Conservation (phyloP, 768 basidiomycete genomes). For the Mycena pura region DNA sequence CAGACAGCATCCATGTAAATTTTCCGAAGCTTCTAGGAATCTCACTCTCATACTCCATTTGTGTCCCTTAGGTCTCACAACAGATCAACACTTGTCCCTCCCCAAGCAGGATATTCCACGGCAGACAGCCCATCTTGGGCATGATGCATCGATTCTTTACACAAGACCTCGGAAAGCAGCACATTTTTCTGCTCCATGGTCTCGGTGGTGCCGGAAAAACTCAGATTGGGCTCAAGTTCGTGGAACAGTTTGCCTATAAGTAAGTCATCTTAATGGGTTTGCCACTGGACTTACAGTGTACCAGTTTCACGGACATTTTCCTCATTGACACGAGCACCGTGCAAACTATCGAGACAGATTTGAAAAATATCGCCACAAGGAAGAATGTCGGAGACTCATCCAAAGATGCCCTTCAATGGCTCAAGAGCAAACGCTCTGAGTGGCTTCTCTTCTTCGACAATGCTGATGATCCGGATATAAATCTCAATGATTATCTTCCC, state of each 20-base stretch:
- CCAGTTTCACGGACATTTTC: slow-evolving; percentile 1
- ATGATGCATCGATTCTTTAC: not conserved
- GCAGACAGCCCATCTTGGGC: not conserved
- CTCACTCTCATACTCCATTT: not conserved
- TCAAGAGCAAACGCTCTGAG: not conserved
- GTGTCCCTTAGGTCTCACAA: not conserved
- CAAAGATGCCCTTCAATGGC: not conserved
- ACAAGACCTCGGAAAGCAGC: not conserved
- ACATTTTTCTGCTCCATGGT: slow-evolving; percentile 2
- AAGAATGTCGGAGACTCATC: not conserved
- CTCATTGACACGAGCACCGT: not conserved
- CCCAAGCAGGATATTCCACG: not conserved
- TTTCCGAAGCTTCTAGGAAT: too few relatives aligned
- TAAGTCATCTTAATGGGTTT: not conserved
- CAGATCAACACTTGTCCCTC: not conserved
- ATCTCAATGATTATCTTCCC: slow-evolving; percentile 2
- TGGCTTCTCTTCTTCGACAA: not conserved
- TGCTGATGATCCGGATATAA: not conserved
- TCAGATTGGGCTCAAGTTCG: slow-evolving; percentile 9
- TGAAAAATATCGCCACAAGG: too few relatives aligned
- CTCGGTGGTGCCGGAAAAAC: slow-evolving; percentile 13
- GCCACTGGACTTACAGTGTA: too few relatives aligned
- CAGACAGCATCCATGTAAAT: too few relatives aligned
- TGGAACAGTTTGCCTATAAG: not conserved
- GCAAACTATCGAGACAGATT: not conserved